These are phyloP conservation scores for Carnegiea gigantea DNA, from an alignment of 179 eudicot genomes.

Conservation along the genomic window DNA sequence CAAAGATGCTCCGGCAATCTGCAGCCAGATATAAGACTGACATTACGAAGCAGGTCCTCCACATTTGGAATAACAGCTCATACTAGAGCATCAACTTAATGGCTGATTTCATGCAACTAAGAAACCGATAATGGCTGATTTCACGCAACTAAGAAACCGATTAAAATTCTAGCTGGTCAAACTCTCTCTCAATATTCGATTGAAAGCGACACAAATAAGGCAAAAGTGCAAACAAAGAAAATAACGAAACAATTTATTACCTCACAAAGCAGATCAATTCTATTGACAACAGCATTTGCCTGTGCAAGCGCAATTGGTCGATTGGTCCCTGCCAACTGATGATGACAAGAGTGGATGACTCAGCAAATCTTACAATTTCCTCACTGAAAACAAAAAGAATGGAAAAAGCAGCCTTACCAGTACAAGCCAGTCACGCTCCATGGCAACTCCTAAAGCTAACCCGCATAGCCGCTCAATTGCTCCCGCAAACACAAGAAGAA, in stretches of 20 bases:
- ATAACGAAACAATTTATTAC: slow-evolving; percentile 30
- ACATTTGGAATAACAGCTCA: background rate
- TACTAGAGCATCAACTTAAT: background rate
- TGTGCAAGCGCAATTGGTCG: slow-evolving; percentile 95
- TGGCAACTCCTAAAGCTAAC: slow-evolving; percentile 90
- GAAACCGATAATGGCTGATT: background rate
- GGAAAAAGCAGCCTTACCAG: slow-evolving; percentile 41
- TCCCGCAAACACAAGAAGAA: slow-evolving; percentile 71
- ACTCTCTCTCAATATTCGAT: no score
- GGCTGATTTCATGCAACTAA: background rate
- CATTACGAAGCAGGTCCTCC: background rate
- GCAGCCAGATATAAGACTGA: slow-evolving; percentile 29
- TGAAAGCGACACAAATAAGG: background rate
- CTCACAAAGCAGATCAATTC: slow-evolving; percentile 93
- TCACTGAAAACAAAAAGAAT: background rate
- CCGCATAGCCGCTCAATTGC: slow-evolving; percentile 88
- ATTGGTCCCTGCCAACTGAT: slow-evolving; percentile 87
- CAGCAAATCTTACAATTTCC: slow-evolving; percentile 17
- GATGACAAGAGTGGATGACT: slow-evolving; percentile 20
- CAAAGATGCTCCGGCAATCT: slow-evolving; percentile 90
- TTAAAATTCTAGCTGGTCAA: background rate
- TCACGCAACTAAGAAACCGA: no score
- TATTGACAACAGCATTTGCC: slow-evolving; percentile 82
- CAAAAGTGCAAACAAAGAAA: background rate
- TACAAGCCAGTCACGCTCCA: slow-evolving; percentile 99